A percentile compares a stretch with the other conserved stretches of the same genome.
Conservation (phyloP, 805 yeast species). For the Pichia exigua region DNA sequence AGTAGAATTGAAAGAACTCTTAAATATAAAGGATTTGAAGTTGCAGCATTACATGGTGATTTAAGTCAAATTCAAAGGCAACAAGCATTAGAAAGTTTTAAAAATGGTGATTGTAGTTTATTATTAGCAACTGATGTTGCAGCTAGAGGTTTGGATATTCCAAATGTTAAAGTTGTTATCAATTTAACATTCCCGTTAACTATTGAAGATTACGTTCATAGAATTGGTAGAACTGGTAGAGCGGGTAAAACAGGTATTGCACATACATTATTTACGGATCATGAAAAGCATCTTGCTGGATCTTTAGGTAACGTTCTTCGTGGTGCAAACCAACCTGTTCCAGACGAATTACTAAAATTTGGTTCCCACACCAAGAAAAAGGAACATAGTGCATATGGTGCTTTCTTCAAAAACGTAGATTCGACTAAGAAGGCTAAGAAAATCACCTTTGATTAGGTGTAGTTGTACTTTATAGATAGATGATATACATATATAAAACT, state of each 20-base stretch:
- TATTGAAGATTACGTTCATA: conserved; percentile 97
- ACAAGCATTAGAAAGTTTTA: conserved; percentile 76
- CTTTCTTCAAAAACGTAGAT: conserved; percentile 91
- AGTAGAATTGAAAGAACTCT: conserved; percentile 76
- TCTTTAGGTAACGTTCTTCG: conserved; percentile 86
- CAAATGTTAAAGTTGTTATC: conserved; percentile 92
- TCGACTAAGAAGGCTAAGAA: conserved; percentile 78
- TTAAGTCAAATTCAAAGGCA: conserved; percentile 89
- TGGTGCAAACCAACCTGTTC: conserved; percentile 93
- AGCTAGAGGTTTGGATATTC: conserved; percentile 95
- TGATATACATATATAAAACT: neutral
- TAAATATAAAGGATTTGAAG: conserved; percentile 62
- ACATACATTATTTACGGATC: conserved; percentile 91
- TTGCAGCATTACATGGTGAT: conserved; percentile 96
- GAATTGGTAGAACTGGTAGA: conserved; percentile 99
- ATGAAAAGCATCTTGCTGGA: conserved; percentile 93
- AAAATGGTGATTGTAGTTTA: conserved; percentile 65
- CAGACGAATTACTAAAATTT: conserved; percentile 87
- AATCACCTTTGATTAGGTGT: conserved; percentile 61
- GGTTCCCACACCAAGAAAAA: conserved; percentile 98
- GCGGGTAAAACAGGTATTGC: conserved; percentile 97
- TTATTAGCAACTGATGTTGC: conserved; percentile 97
- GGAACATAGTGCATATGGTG: conserved; percentile 97
- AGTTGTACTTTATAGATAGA: neutral
- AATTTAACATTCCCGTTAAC: conserved; percentile 96